phyloP scores from a whole-genome alignment of 352 stramenopile genomes.

The Nothophytophthora sp. region DNA sequence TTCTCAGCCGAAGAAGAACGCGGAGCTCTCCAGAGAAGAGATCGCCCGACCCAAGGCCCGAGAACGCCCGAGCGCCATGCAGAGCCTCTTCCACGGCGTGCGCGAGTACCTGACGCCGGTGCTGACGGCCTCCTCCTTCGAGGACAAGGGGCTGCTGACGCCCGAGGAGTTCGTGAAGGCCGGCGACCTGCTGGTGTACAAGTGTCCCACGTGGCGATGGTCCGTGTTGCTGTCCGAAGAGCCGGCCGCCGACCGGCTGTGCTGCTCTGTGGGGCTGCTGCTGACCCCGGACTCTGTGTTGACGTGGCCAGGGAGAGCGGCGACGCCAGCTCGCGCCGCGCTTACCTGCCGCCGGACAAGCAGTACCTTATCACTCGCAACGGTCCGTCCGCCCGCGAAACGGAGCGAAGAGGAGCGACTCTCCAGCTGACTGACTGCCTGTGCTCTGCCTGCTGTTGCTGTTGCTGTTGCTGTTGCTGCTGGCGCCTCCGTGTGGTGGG shows the following conservation, averaged over 20 bases:
- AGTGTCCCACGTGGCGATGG: conserved; percentile 97
- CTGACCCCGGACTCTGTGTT: no score
- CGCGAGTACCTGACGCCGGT: conserved; percentile 89
- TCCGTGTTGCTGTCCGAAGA: no score
- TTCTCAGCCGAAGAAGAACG: no score
- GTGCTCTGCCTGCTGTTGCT: not conserved
- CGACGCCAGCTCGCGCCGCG: conserved; percentile 48
- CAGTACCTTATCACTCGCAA: conserved; percentile 89
- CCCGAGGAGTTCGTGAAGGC: conserved; percentile 96
- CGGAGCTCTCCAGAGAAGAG: no score
- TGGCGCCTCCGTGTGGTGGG: no score
- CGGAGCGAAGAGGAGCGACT: not conserved
- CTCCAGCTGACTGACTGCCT: not conserved
- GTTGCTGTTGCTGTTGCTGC: not conserved
- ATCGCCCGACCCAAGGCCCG: no score
- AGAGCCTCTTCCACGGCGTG: conserved; percentile 81
- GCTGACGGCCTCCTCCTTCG: conserved; percentile 93
- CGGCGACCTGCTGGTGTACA: conserved; percentile 96
- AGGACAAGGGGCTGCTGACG: conserved; percentile 94
- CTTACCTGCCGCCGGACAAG: conserved; percentile 84
- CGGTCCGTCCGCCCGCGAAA: conserved; percentile 28
- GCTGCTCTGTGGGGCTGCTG: not conserved
- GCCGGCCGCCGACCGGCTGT: conserved; percentile 6
- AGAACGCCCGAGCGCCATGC: conserved; percentile 51
- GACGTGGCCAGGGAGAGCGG: conserved; percentile 82